These are phyloP conservation scores for Trichosporon sp. DNA, from an alignment of 1,284 basidiomycete genomes.

Conservation along the genomic window DNA sequence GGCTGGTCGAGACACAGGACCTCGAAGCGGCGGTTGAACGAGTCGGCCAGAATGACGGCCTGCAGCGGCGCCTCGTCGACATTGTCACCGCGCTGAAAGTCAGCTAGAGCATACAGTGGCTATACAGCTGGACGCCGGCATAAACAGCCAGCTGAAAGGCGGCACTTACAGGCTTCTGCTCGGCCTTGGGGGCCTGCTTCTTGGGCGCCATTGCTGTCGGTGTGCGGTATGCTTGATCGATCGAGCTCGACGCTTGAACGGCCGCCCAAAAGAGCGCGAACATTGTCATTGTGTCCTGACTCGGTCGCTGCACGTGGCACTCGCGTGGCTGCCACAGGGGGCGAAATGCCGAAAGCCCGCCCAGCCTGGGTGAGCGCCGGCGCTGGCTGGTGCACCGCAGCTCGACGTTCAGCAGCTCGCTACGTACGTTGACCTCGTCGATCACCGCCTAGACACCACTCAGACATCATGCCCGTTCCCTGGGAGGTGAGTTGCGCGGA, in stretches of 20 bases:
- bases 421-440: neutral
- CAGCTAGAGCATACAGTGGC: slow-evolving; percentile 7
- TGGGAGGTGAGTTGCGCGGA: slow-evolving; percentile 60
- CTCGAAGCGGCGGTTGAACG: slow-evolving; percentile 86
- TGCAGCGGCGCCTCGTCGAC: slow-evolving; percentile 75
- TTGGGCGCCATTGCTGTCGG: slow-evolving; percentile 38
- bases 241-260: neutral
- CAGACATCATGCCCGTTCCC: slow-evolving; percentile 71
- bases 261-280: neutral
- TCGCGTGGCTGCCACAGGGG: slow-evolving; percentile 9
- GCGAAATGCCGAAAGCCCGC: slow-evolving; percentile 8
- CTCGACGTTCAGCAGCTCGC: slow-evolving; percentile 11
- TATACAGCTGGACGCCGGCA: neutral
- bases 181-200: slow-evolving; percentile 32
- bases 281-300: neutral
- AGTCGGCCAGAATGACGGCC: slow-evolving; percentile 89
- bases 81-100: slow-evolving; percentile 37
- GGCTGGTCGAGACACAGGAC: slow-evolving; percentile 79
- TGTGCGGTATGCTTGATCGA: neutral
- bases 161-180: slow-evolving; percentile 23
- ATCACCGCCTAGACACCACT: slow-evolving; percentile 5
- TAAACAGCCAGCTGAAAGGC: slow-evolving; percentile 3
- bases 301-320: neutral
- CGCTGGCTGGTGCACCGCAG: neutral
- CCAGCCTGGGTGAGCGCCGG: neutral